Evolutionary conservation across 2,329 filamentous ascomycete genomes (phyloP).

Genomic region (Lachnellula arida): DNA sequence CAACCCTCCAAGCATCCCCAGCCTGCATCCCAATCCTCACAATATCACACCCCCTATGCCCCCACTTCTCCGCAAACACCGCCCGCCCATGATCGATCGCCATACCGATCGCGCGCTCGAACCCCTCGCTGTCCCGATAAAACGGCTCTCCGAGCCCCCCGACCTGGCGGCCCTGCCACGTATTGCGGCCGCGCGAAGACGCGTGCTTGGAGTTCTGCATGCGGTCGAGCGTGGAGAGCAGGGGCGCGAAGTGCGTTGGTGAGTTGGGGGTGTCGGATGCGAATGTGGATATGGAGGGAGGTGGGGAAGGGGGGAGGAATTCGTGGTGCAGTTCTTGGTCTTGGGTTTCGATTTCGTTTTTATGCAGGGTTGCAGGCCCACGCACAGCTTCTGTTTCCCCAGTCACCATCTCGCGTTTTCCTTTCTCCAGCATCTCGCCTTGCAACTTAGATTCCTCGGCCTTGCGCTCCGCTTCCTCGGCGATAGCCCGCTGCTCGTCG

Average conservation of each 20-base stretch:
- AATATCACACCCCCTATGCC: constrained; percentile 41
- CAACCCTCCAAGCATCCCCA: constrained; percentile 45
- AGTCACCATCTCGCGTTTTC: too few species aligned
- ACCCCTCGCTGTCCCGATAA: constrained; percentile 44
- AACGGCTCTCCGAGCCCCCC: constrained; percentile 50
- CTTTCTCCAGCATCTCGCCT: too few species aligned
- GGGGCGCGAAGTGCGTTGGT: constrained; percentile 19
- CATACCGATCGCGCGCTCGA: constrained; percentile 41
- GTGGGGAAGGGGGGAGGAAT: too few species aligned
- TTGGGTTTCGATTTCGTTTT: too few species aligned
- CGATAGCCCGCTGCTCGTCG: background rate
- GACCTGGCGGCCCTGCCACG: constrained; percentile 48
- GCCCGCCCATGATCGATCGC: constrained; percentile 42
- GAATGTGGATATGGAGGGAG: too few species aligned
- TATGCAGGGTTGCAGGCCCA: too few species aligned
- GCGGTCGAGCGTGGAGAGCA: constrained; percentile 29
- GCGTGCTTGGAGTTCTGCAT: constrained; percentile 31
- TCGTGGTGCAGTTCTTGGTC: too few species aligned
- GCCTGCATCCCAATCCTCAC: constrained; percentile 33
- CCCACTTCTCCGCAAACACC: constrained; percentile 42
- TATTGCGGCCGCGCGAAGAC: constrained; percentile 38
- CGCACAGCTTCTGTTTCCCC: too few species aligned
- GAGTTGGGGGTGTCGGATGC: constrained; percentile 21
- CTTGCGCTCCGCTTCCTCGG: background rate
- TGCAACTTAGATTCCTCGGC: too few species aligned